These are phyloP conservation scores for Epicoccum nigrum DNA, from an alignment of 2,329 filamentous ascomycete genomes.

Conservation along the genomic window DNA sequence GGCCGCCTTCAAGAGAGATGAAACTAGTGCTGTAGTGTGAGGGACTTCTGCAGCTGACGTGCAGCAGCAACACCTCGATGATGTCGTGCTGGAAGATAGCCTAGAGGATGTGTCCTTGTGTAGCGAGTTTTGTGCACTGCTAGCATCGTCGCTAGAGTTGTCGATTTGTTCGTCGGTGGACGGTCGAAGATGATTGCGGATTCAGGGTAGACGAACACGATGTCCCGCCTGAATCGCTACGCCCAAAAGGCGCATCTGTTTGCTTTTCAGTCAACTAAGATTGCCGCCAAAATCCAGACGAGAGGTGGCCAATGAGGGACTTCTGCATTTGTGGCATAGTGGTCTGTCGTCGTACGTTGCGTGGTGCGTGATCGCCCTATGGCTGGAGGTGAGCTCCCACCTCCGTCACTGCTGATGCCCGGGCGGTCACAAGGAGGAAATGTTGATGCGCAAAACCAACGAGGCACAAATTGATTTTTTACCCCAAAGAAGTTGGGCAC, in stretches of 20 bases:
- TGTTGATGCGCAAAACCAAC: constrained; percentile 2
- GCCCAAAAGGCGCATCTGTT: not conserved
- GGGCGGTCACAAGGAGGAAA: not conserved
- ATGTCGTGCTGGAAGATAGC: not conserved
- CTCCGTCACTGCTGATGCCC: not conserved
- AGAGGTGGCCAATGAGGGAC: not conserved
- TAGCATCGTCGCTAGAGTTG: not conserved
- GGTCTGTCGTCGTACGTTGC: constrained; percentile 7
- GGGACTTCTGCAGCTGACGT: constrained; percentile 13
- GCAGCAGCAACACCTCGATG: constrained; percentile 8
- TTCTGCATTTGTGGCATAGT: not conserved
- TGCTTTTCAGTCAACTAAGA: not conserved
- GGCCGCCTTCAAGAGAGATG: constrained; percentile 3
- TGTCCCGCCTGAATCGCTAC: not conserved
- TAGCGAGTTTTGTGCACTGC: not conserved
- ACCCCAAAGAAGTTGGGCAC: constrained; percentile 6
- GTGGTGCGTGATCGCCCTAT: constrained; percentile 1
- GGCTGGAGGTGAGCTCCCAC: not conserved
- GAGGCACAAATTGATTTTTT: not conserved
- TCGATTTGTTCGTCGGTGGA: not conserved
- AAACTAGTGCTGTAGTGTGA: constrained; percentile 7
- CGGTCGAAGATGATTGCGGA: not conserved
- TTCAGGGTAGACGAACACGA: not conserved
- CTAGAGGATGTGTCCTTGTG: not conserved
- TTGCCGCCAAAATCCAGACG: not conserved